Percentiles rank a stretch among this genome's conserved stretches.
Evolutionary conservation across 179 eudicot genomes (phyloP).

Genomic region (Silene coronaria): DNA sequence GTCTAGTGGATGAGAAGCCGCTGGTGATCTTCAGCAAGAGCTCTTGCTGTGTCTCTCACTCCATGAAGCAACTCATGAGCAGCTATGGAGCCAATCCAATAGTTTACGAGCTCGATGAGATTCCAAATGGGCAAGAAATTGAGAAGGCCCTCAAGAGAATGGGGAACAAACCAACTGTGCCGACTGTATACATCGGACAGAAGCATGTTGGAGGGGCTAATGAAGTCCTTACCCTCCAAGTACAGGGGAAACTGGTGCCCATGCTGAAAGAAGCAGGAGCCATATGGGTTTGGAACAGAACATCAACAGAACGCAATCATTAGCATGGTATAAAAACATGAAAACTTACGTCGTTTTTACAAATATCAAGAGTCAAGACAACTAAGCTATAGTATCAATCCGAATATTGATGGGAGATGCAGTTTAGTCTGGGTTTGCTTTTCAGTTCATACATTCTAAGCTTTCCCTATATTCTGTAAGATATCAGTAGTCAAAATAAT

Average conservation of each 20-base stretch:
- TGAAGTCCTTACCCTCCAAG: slow-evolving; percentile 66
- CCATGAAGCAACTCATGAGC: slow-evolving; percentile 46
- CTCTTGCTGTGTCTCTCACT: slow-evolving; percentile 56
- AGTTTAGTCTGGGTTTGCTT: slow-evolving; percentile 3
- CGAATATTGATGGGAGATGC: not conserved
- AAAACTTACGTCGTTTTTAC: not conserved
- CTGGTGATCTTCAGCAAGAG: slow-evolving; percentile 70
- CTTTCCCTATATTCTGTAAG: not conserved
- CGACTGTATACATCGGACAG: slow-evolving; percentile 59
- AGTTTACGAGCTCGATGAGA: slow-evolving; percentile 58
- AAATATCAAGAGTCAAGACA: not conserved
- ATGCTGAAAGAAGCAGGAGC: slow-evolving; percentile 55
- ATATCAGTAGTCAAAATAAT: not conserved
- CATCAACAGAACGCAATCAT: slow-evolving; percentile 15
- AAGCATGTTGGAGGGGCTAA: slow-evolving; percentile 56
- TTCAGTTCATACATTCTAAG: not conserved
- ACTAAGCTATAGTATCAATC: not conserved
- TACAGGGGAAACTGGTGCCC: slow-evolving; percentile 49
- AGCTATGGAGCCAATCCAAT: slow-evolving; percentile 56
- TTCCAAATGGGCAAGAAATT: slow-evolving; percentile 50
- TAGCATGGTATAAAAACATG: not conserved
- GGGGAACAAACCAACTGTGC: slow-evolving; percentile 43
- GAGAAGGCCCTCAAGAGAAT: slow-evolving; percentile 40
- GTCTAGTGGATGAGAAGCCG: slow-evolving; percentile 39
- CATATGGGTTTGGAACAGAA: slow-evolving; percentile 45